Percentiles rank a stretch among this genome's conserved stretches.
Conservation (phyloP, 257 asterid genomes). For the Plantago elongata region DNA sequence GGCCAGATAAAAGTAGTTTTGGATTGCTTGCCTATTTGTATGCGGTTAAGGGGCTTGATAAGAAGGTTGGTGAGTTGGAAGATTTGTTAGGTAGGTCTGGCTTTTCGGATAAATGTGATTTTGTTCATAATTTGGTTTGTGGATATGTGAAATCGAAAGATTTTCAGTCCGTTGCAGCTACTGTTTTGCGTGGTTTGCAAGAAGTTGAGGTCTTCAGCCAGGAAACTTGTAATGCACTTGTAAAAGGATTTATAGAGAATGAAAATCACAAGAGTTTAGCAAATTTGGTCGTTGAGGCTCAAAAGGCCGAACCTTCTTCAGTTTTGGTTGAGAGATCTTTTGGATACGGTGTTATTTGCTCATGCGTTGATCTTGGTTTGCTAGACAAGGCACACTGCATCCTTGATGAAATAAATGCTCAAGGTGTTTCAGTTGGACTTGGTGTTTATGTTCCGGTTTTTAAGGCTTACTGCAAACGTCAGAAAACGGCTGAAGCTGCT, state of each 20-base stretch:
- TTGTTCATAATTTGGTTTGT: conserved; percentile 55
- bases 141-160: conserved; percentile 65
- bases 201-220: conserved; percentile 34
- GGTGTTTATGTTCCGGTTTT: conserved; percentile 78
- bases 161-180: conserved; percentile 46
- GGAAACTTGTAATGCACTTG: conserved; percentile 58
- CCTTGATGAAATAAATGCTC: conserved; percentile 81
- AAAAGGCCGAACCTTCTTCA: conserved; percentile 59
- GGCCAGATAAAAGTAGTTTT: conserved; percentile 64
- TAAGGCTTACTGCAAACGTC: conserved; percentile 73
- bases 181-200: conserved; percentile 47
- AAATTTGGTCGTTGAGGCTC: conserved; percentile 58
- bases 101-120: conserved; percentile 30
- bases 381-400: conserved; percentile 74
- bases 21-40: conserved; percentile 80
- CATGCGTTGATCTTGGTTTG: conserved; percentile 58
- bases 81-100: conserved; percentile 51
- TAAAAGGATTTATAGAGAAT: conserved; percentile 47
- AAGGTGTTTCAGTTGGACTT: conserved; percentile 55
- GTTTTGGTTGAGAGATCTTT: conserved; percentile 48
- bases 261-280: conserved; percentile 59
- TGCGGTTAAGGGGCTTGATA: conserved; percentile 63
- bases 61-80: conserved; percentile 64
- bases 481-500: conserved; percentile 81
- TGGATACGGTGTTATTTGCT: conserved; percentile 66